A percentile compares a stretch with the other conserved stretches of the same genome.
phyloP scores from a whole-genome alignment of 2,329 filamentous ascomycete species.

The Atkinsonella texensis region DNA sequence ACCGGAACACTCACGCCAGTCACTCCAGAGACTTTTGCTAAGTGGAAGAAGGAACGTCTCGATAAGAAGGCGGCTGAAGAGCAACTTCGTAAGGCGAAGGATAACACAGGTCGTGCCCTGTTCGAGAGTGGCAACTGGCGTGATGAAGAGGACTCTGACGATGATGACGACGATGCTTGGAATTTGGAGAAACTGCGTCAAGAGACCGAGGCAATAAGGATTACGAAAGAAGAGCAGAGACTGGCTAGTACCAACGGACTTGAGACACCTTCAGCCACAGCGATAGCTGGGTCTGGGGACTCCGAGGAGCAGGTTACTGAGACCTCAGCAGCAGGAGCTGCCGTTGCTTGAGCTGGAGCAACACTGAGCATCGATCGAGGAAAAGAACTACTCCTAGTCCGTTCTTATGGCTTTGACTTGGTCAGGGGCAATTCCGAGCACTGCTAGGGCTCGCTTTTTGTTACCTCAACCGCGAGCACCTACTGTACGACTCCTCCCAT shows the following conservation, averaged over 20 bases:
- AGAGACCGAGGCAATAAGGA: slow-evolving; percentile 69
- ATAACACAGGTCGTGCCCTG: slow-evolving; percentile 85
- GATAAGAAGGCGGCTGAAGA: slow-evolving; percentile 95
- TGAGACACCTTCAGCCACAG: not conserved
- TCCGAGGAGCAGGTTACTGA: slow-evolving; percentile 6
- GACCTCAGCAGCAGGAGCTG: slow-evolving; percentile 3
- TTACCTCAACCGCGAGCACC: slow-evolving; percentile 3
- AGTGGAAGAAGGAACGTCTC: slow-evolving; percentile 91
- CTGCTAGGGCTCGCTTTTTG: slow-evolving; percentile 7
- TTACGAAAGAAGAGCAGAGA: slow-evolving; percentile 68
- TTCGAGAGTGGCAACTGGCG: slow-evolving; percentile 97
- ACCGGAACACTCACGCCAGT: slow-evolving; percentile 87
- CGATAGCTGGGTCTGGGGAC: not conserved
- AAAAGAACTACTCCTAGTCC: not conserved
- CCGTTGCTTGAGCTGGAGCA: slow-evolving; percentile 7
- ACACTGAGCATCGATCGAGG: not conserved
- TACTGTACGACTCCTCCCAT: slow-evolving; percentile 6
- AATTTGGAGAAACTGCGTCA: slow-evolving; percentile 71
- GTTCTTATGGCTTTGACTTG: not conserved
- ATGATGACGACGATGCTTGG: slow-evolving; percentile 53
- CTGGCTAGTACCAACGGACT: slow-evolving; percentile 21
- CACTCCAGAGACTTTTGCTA: slow-evolving; percentile 81
- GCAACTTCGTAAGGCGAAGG: slow-evolving; percentile 80
- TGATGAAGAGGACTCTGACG: slow-evolving; percentile 50
- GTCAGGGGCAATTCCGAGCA: slow-evolving; percentile 17